Evolutionary conservation across 192 early-diverging fungal genomes (phyloP).

Genomic region (Coemansia sp.): DNA sequence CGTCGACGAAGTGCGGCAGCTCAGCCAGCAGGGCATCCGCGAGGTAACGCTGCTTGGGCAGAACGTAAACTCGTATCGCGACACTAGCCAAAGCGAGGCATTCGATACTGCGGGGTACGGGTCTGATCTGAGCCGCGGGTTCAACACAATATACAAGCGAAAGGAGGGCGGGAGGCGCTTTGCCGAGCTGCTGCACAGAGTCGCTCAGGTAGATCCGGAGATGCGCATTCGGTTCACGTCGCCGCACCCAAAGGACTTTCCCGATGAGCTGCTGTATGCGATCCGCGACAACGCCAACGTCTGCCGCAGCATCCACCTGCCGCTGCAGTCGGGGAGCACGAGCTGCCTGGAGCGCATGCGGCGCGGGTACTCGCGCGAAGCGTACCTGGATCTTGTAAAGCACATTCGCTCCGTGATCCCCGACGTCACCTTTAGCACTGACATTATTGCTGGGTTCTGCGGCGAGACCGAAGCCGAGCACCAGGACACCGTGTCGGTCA

Average conservation of each 20-base stretch:
- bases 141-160: conserved; percentile 74
- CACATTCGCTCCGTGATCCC: conserved; percentile 68
- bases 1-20: conserved; percentile 60
- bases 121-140: conserved; percentile 57
- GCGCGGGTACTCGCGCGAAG: conserved; percentile 70
- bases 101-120: conserved; percentile 50
- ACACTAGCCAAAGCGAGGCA: conserved; percentile 59
- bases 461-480: conserved; percentile 75
- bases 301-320: conserved; percentile 72
- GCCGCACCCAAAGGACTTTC: conserved; percentile 81
- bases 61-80: conserved; percentile 79
- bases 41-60: conserved; percentile 73
- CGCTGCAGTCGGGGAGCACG: conserved; percentile 70
- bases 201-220: conserved; percentile 67
- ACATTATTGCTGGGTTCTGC: conserved; percentile 76
- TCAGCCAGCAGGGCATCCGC: conserved; percentile 65
- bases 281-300: conserved; percentile 69
- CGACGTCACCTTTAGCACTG: conserved; percentile 69
- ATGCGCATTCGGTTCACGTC: conserved; percentile 78
- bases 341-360: conserved; percentile 69
- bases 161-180: conserved; percentile 74
- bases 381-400: conserved; percentile 64
- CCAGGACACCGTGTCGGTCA: conserved; percentile 63
- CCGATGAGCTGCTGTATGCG: conserved; percentile 65
- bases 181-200: conserved; percentile 67